A percentile compares a stretch with the other conserved stretches of the same genome.
Evolutionary conservation across 2,329 filamentous ascomycete genomes (phyloP).

Genomic region (Ophiostoma sp.): DNA sequence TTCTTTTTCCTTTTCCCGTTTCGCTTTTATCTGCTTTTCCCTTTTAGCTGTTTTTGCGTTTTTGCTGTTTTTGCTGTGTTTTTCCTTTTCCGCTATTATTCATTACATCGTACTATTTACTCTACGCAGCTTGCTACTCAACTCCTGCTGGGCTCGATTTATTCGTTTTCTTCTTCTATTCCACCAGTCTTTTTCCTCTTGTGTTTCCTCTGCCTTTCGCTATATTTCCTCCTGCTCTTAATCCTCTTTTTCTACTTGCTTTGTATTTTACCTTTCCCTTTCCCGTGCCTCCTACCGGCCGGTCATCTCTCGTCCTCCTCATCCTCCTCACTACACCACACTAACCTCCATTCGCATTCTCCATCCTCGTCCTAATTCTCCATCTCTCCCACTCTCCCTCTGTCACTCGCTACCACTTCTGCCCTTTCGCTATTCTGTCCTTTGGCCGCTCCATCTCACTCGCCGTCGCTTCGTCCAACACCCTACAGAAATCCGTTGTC

Average conservation of each 20-base stretch:
- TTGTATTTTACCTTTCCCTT: constrained; percentile 19
- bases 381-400: background rate
- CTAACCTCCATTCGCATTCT: background rate
- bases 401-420: background rate
- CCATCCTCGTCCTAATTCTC: background rate
- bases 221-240: too few relatives aligned
- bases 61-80: background rate
- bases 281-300: background rate
- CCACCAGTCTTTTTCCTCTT: background rate
- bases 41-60: background rate
- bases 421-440: background rate
- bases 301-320: background rate
- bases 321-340: background rate
- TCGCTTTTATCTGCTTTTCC: background rate
- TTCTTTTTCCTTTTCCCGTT: background rate
- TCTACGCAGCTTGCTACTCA: background rate
- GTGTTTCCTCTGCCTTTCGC: background rate
- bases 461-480: background rate
- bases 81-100: background rate
- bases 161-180: background rate
- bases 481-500: background rate
- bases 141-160: background rate
- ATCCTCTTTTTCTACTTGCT: background rate
- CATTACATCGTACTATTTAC: background rate
- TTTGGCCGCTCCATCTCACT: background rate